Base-by-base conservation (phyloP, 2,329 filamentous ascomycete genomes). In the Microdochium bolleyi region DNA sequence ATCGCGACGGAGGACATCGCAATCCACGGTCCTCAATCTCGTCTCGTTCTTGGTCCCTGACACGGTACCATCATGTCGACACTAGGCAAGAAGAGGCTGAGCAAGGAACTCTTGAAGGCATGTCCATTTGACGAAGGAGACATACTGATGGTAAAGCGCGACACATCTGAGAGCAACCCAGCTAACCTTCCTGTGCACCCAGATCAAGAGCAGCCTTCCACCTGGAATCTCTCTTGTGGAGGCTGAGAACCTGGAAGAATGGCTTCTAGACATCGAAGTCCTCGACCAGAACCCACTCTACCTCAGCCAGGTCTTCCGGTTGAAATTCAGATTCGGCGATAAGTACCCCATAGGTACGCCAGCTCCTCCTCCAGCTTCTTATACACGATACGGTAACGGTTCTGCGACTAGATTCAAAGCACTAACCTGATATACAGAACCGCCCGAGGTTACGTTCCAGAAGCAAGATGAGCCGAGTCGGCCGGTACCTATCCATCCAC, bases 261-360 rank as follows among this genome's bases (percentile, higher is more conserved):
- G 94, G 95, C 77, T 85, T 50, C 84, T 97, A 72, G 95, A 99
- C 67, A 95, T 99, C 52, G 76, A 80, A 60, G 92, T 99, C 51
- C 80, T 97, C 41, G 94, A 97, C 69, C 74, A 81, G 54, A 99
- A 99, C 65, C 92, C 92, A 1, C 73, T 99, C 49, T 99, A 99
- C 71, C 72, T 81, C 51, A 80, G 83, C 65, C 79, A 97, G 66
- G 85, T 75, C 24, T 97, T 89, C 72, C 82, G 92, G 22, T 75
- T 99, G 52, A 91, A 90, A 65, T 96, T 99, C 70, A 85, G 79
- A 49, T 99, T 99, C 69, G 84, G 83, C 56, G 77, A 79, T 30
- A 83, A 82, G 60, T 99, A 99, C 66, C 94, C 94, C 16, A 99
- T 99, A 63, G 91, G 89, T 92, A 80, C 56, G 70, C 58, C n/a